phyloP scores from a whole-genome alignment of 805 yeast genomes.

The Candida oleophila region DNA sequence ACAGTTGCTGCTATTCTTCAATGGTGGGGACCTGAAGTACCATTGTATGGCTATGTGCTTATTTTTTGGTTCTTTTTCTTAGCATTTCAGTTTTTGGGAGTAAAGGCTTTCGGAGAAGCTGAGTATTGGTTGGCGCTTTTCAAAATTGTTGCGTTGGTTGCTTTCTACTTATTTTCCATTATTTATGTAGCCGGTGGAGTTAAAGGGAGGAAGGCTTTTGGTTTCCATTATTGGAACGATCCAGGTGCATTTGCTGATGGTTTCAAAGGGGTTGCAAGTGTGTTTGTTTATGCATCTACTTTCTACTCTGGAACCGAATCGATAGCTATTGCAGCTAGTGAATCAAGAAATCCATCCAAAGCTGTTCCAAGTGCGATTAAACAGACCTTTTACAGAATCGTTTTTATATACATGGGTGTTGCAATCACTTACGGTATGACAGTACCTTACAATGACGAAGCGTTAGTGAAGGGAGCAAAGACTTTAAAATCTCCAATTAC shows the following conservation, averaged over 20 bases:
- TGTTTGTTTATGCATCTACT: slow-evolving; percentile 59
- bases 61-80: slow-evolving; percentile 54
- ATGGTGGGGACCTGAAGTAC: slow-evolving; percentile 51
- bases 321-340: slow-evolving; percentile 61
- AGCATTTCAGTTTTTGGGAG: slow-evolving; percentile 50
- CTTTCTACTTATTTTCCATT: slow-evolving; percentile 52
- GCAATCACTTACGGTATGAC: slow-evolving; percentile 59
- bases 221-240: slow-evolving; percentile 43
- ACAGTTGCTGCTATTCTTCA: slow-evolving; percentile 49
- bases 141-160: slow-evolving; percentile 47
- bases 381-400: slow-evolving; percentile 54
- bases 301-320: slow-evolving; percentile 60
- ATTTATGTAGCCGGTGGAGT: slow-evolving; percentile 46
- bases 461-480: slow-evolving; percentile 31
- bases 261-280: slow-evolving; percentile 54
- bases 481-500: slow-evolving; percentile 48
- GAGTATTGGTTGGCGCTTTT: slow-evolving; percentile 53
- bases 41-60: slow-evolving; percentile 54
- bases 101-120: slow-evolving; percentile 54
- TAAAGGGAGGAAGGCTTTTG: slow-evolving; percentile 35
- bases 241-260: slow-evolving; percentile 46
- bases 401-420: slow-evolving; percentile 52
- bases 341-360: slow-evolving; percentile 55
- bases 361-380: slow-evolving; percentile 59
- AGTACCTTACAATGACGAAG: slow-evolving; percentile 55